Evolutionary conservation across 345 rosid genomes (phyloP).

Genomic region (Salix viminalis): DNA sequence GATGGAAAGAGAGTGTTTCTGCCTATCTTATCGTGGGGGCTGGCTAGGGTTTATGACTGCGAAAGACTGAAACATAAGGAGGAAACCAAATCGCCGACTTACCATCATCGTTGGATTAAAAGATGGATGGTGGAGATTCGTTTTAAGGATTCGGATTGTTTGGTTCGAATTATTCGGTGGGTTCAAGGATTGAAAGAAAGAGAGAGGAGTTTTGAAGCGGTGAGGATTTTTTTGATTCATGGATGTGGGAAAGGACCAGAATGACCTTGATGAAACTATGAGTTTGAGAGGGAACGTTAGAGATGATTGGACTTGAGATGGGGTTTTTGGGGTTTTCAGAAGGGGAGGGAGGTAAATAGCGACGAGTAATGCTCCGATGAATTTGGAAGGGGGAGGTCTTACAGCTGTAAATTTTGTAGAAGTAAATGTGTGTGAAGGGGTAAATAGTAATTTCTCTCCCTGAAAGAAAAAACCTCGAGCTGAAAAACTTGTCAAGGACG

Average conservation of each 20-base stretch:
- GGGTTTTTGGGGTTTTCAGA: not conserved
- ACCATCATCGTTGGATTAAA: not conserved
- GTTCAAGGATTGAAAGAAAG: not conserved
- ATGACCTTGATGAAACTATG: not conserved
- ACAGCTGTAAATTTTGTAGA: not conserved
- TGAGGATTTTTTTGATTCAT: not conserved
- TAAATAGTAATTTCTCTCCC: not conserved
- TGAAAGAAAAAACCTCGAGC: not conserved
- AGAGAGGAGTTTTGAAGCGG: not conserved
- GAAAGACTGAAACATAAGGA: not conserved
- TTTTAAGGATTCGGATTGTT: constrained; percentile 2
- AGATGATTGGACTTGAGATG: not conserved
- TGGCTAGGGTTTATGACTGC: constrained; percentile 25
- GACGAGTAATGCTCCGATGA: constrained; percentile 1
- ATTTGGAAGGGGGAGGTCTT: not conserved
- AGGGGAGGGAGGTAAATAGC: not conserved
- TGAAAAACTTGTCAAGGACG: no score
- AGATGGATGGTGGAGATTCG: constrained; percentile 6
- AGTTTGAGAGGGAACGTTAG: not conserved
- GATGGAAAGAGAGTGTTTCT: not conserved
- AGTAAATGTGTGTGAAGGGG: not conserved
- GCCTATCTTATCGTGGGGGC: not conserved
- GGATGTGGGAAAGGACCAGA: not conserved
- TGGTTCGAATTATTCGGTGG: not conserved
- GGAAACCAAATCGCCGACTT: constrained; percentile 10